These are phyloP conservation scores for Aurifilum marmelostoma DNA, from an alignment of 2,329 filamentous ascomycete species.

Conservation along the genomic window DNA sequence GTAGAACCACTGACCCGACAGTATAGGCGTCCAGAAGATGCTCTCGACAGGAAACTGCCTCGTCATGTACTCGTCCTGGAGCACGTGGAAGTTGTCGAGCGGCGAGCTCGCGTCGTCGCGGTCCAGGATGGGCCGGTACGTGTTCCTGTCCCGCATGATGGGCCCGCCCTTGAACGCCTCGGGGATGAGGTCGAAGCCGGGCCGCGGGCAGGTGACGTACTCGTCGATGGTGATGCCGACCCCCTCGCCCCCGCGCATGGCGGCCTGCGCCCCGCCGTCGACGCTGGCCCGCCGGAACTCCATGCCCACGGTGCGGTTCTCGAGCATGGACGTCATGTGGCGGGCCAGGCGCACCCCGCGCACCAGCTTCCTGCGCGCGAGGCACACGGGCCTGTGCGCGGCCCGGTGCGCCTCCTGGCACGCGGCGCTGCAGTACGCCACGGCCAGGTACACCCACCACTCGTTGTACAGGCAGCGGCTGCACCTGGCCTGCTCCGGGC, in stretches of 20 bases:
- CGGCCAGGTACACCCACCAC: background rate
- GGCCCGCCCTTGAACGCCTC: conserved; percentile 10
- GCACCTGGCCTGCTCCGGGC: background rate
- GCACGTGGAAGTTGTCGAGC: background rate
- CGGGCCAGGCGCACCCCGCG: background rate
- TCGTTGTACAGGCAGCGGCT: conserved; percentile 1
- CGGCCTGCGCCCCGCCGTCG: background rate
- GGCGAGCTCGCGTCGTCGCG: background rate
- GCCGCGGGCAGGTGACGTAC: background rate
- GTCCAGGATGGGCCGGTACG: too few relatives aligned
- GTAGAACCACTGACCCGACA: background rate
- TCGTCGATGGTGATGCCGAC: background rate
- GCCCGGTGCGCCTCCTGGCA: conserved; percentile 1
- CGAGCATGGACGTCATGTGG: background rate
- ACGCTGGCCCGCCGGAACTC: background rate
- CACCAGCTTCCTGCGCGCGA: background rate
- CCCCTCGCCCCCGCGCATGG: background rate
- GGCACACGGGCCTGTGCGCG: background rate
- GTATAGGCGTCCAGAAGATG: background rate
- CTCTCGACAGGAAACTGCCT: background rate
- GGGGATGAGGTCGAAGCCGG: background rate
- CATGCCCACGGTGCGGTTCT: background rate
- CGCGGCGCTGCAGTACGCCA: conserved; percentile 1
- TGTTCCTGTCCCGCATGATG: background rate
- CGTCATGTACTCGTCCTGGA: background rate